These are phyloP conservation scores for Polyplosphaeria fusca DNA, from an alignment of 495 filamentous ascomycete species.

Conservation along the genomic window DNA sequence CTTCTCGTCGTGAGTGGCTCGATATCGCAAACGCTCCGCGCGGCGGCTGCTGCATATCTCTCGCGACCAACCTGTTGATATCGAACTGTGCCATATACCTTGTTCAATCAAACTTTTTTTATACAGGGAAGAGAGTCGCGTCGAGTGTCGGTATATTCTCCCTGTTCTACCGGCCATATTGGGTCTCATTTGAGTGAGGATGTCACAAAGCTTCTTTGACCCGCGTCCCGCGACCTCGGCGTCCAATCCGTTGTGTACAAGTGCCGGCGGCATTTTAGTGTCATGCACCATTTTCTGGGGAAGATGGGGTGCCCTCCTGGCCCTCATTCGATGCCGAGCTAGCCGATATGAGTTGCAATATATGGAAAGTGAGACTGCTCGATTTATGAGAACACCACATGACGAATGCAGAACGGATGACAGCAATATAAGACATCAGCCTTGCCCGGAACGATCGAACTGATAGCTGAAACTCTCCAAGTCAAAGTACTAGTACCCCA, in stretches of 20 bases:
- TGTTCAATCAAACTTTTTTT: too few relatives aligned
- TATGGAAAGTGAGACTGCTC: neutral
- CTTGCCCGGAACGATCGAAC: neutral
- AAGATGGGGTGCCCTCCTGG: neutral
- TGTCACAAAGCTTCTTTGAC: neutral
- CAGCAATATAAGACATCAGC: neutral
- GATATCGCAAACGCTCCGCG: too few relatives aligned
- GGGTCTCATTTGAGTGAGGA: neutral
- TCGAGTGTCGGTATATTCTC: neutral
- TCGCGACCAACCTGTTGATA: too few relatives aligned
- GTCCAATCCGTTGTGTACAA: neutral
- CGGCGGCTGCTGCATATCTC: too few relatives aligned
- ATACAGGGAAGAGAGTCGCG: too few relatives aligned
- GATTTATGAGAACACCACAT: neutral
- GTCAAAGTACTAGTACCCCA: neutral
- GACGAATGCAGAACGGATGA: neutral
- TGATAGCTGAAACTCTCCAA: neutral
- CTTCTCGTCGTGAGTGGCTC: too few relatives aligned
- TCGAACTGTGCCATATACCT: too few relatives aligned
- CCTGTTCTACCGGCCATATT: neutral
- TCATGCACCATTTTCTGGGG: neutral
- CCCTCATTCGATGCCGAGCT: neutral
- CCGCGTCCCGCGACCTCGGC: neutral
- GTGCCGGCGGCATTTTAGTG: neutral
- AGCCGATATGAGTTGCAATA: neutral